These are phyloP conservation scores for Cladophialophora psammophila DNA, from an alignment of 2,329 filamentous ascomycete genomes.

Conservation along the genomic window DNA sequence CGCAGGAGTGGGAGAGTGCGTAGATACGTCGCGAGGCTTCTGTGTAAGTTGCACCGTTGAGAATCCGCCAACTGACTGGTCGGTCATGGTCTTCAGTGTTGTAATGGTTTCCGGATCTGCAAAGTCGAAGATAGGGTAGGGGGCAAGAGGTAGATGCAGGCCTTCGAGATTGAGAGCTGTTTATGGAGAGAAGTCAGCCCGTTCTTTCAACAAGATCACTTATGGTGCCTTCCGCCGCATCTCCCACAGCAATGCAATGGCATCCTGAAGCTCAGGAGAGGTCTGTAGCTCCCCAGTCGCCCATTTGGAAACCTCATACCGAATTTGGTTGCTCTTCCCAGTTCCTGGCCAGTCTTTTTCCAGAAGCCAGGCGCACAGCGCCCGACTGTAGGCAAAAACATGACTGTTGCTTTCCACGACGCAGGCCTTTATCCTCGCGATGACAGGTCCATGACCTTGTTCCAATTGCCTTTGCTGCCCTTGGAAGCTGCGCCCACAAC, in stretches of 20 bases:
- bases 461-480: background rate
- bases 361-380: slow-evolving; percentile 42
- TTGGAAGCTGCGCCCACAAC: background rate
- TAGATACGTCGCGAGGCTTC: slow-evolving; percentile 56
- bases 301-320: slow-evolving; percentile 30
- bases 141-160: slow-evolving; percentile 30
- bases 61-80: slow-evolving; percentile 84
- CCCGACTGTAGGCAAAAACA: slow-evolving; percentile 31
- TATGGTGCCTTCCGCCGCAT: background rate
- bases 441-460: background rate
- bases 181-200: slow-evolving; percentile 1
- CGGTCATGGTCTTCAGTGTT: slow-evolving; percentile 78
- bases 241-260: background rate
- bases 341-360: slow-evolving; percentile 38
- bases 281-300: background rate
- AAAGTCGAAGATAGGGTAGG: slow-evolving; percentile 40
- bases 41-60: slow-evolving; percentile 77
- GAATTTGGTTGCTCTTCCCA: slow-evolving; percentile 39
- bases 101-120: slow-evolving; percentile 50
- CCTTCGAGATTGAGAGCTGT: slow-evolving; percentile 42
- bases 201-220: background rate
- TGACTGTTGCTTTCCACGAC: slow-evolving; percentile 24
- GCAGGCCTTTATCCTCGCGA: background rate
- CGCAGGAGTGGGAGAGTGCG: slow-evolving; percentile 53
- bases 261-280: background rate